A percentile compares a stretch with the other conserved stretches of the same genome.
Evolutionary conservation across 805 yeast genomes (phyloP).

Genomic region (Teunomyces atbi): DNA sequence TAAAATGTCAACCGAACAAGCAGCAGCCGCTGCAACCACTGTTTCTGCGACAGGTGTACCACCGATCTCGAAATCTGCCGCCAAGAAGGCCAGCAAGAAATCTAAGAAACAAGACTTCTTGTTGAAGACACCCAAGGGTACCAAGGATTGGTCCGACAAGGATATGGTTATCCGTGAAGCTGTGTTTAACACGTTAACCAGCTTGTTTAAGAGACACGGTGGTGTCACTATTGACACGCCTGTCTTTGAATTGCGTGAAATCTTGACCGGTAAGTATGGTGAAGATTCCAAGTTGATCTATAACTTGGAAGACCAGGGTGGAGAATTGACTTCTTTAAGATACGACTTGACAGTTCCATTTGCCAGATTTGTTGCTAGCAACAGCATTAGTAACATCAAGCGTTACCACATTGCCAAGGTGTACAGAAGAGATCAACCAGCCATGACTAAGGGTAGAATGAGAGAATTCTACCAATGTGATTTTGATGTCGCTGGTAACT

Average conservation of each 20-base stretch:
- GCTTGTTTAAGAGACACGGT: slow-evolving; percentile 90
- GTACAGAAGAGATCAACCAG: slow-evolving; percentile 98
- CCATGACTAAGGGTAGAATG: slow-evolving; percentile 99
- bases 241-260: slow-evolving; percentile 93
- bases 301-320: slow-evolving; percentile 97
- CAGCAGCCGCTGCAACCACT: slow-evolving; percentile 9
- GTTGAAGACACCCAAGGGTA: slow-evolving; percentile 92
- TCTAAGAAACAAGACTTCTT: slow-evolving; percentile 56
- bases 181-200: slow-evolving; percentile 69
- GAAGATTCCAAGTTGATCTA: slow-evolving; percentile 97
- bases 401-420: slow-evolving; percentile 98
- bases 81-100: slow-evolving; percentile 23
- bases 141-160: slow-evolving; percentile 97
- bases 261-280: slow-evolving; percentile 95
- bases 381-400: slow-evolving; percentile 84
- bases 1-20: slow-evolving; percentile 23
- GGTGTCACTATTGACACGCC: slow-evolving; percentile 99
- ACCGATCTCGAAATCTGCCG: slow-evolving; percentile 14
- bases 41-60: slow-evolving; percentile 11
- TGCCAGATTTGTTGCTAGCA: slow-evolving; percentile 96
- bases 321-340: slow-evolving; percentile 91
- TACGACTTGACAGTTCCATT: slow-evolving; percentile 98
- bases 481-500: slow-evolving; percentile 92
- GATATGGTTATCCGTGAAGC: slow-evolving; percentile 96
- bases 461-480: slow-evolving; percentile 99